These are phyloP conservation scores for Ajuga reptans DNA, from an alignment of 305 asterid genomes.

Conservation along the genomic window DNA sequence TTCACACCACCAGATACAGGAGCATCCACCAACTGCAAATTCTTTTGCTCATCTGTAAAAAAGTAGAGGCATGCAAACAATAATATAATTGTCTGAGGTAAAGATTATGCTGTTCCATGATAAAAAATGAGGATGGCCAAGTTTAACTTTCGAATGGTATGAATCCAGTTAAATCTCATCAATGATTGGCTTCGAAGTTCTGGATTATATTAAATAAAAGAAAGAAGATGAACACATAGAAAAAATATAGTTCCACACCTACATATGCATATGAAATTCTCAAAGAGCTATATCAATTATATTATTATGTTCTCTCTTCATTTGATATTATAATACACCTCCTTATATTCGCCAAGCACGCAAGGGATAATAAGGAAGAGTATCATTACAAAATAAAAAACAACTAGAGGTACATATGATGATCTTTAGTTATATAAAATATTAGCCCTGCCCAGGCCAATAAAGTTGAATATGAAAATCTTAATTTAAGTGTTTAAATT, in stretches of 20 bases:
- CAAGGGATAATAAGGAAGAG: background rate
- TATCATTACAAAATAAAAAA: background rate
- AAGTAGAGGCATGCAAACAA: conserved; percentile 11
- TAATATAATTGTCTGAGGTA: background rate
- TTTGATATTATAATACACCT: background rate
- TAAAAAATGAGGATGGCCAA: background rate
- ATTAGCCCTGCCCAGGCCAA: background rate
- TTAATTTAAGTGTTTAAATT: background rate
- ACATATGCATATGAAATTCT: background rate
- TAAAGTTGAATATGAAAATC: background rate
- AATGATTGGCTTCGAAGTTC: background rate
- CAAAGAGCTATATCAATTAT: background rate
- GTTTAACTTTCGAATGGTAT: background rate
- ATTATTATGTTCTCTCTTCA: background rate
- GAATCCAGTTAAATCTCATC: background rate
- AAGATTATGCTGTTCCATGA: conserved; percentile 1
- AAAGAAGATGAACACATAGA: background rate
- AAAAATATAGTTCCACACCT: background rate
- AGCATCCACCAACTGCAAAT: conserved; percentile 87
- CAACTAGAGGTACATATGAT: background rate
- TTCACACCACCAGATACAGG: conserved; percentile 99
- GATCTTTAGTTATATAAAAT: background rate
- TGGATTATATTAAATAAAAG: background rate
- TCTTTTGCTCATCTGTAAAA: conserved; percentile 60
- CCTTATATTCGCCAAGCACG: background rate